Conservation (phyloP, 2,329 filamentous ascomycete species). For the Trichoderma semiorbis region DNA sequence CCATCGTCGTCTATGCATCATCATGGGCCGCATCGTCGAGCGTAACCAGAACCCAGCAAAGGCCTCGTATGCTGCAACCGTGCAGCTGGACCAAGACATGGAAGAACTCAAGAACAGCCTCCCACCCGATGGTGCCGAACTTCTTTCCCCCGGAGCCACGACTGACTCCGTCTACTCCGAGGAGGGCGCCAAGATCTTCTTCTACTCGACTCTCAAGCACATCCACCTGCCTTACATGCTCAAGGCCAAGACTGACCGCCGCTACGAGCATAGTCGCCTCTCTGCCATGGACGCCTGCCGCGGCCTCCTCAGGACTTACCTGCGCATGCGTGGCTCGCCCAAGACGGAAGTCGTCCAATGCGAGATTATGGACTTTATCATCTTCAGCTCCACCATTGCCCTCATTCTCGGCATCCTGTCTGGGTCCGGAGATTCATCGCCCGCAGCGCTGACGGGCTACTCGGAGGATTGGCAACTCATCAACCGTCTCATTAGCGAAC, state of each 20-base stretch:
- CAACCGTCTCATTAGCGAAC: not conserved
- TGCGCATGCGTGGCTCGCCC: constrained; percentile 26
- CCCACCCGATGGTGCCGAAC: constrained; percentile 17
- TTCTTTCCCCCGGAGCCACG: not conserved
- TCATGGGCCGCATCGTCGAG: constrained; percentile 7
- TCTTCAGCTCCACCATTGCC: constrained; percentile 44
- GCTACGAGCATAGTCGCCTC: constrained; percentile 37
- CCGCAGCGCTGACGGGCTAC: not conserved
- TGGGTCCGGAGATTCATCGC: not conserved
- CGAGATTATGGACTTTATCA: constrained; percentile 46
- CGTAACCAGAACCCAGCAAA: constrained; percentile 12
- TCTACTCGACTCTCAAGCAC: constrained; percentile 36
- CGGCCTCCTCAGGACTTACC: constrained; percentile 37
- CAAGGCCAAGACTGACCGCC: constrained; percentile 33
- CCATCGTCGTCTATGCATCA: not conserved
- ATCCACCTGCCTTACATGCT: constrained; percentile 48
- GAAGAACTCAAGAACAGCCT: constrained; percentile 24
- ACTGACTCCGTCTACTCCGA: constrained; percentile 20
- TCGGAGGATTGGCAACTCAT: constrained; percentile 14
- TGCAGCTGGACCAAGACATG: constrained; percentile 41
- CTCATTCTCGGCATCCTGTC: constrained; percentile 41
- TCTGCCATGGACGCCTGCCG: constrained; percentile 40
- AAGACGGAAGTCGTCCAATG: constrained; percentile 27
- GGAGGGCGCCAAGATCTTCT: constrained; percentile 37
- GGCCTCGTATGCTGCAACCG: constrained; percentile 34